Percentiles rank a stretch among this genome's conserved stretches.
Evolutionary conservation across 129 eudicot species (phyloP).

Genomic region (Chrysanthemum lavandulifolium): DNA sequence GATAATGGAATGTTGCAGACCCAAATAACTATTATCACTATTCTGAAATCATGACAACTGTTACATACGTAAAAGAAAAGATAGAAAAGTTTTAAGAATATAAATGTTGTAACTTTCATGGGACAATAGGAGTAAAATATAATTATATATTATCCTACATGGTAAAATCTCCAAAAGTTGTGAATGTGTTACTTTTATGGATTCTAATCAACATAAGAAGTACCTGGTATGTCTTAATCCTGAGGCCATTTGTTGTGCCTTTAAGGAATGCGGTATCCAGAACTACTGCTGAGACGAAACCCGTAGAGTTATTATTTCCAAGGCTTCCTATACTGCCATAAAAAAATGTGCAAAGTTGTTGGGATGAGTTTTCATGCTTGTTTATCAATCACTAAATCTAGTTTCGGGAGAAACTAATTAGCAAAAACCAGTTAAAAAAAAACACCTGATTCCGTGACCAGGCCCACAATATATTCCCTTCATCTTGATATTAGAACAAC

Average conservation of each 20-base stretch:
- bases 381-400: background rate
- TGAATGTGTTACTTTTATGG: background rate
- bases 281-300: conserved; percentile 63
- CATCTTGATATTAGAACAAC: conserved; percentile 88
- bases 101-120: background rate
- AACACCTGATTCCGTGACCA: conserved; percentile 95
- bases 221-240: conserved; percentile 99
- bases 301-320: conserved; percentile 81
- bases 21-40: background rate
- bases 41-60: background rate
- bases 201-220: background rate
- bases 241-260: conserved; percentile 83
- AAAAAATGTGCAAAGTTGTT: background rate
- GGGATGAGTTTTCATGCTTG: background rate
- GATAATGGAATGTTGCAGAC: conserved; percentile 9
- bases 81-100: background rate
- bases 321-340: conserved; percentile 88
- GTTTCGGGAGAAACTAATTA: conserved; percentile 1
- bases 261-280: conserved; percentile 66
- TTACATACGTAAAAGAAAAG: background rate
- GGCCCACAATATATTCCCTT: conserved; percentile 87
- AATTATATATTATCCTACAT: too few relatives aligned
- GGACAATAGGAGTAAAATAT: conserved; percentile 10
- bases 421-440: background rate
- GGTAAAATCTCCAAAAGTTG: background rate